Percentiles rank a stretch among this genome's conserved stretches.
These are phyloP conservation scores for Oehlia diaphana DNA, from an alignment of 192 early-diverging fungal genomes.

Conservation along the genomic window DNA sequence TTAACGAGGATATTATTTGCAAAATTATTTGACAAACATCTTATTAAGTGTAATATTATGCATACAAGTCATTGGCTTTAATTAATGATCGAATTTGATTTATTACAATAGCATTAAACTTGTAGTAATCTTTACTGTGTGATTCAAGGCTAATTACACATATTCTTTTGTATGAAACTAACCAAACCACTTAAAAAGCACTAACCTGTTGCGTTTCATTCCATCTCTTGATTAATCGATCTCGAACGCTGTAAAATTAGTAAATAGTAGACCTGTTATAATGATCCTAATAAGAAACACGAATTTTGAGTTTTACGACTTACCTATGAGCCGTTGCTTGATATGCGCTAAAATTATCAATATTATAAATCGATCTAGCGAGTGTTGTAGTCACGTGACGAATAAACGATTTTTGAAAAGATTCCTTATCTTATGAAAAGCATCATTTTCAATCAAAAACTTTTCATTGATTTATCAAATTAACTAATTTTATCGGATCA, in stretches of 20 bases:
- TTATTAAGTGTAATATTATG: too few relatives aligned
- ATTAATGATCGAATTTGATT: too few relatives aligned
- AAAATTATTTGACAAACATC: too few relatives aligned
- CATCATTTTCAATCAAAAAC: background rate
- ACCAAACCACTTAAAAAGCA: background rate
- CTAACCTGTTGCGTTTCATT: constrained; percentile 85
- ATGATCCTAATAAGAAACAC: background rate
- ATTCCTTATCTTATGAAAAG: constrained; percentile 55
- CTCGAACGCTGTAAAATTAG: constrained; percentile 66
- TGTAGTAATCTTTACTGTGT: too few relatives aligned
- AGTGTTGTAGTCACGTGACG: constrained; percentile 89
- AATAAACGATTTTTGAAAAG: constrained; percentile 84
- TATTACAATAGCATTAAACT: too few relatives aligned
- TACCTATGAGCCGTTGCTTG: constrained; percentile 87
- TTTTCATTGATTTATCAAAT: background rate
- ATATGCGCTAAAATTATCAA: constrained; percentile 93
- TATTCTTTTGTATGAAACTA: background rate
- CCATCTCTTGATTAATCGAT: constrained; percentile 91
- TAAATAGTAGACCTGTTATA: background rate
- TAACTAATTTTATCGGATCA: background rate
- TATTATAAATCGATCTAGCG: constrained; percentile 83
- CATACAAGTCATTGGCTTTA: too few relatives aligned
- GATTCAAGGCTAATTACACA: too few relatives aligned
- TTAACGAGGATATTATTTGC: too few relatives aligned
- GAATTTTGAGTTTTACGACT: background rate